Conservation (phyloP, 148 eudicot genomes). For the Hydrangea macrophylla region DNA sequence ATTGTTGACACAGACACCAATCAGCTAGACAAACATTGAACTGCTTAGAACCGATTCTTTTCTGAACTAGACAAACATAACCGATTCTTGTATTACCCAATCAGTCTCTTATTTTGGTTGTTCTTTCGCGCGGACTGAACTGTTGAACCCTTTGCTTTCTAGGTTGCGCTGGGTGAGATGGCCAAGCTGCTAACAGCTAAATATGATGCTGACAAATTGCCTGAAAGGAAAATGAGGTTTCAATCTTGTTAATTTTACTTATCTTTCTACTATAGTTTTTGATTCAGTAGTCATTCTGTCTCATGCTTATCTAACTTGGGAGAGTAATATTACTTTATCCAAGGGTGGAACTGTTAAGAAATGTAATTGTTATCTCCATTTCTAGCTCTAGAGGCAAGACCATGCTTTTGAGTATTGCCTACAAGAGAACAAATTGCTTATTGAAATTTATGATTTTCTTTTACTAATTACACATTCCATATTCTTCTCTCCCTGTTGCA, state of each 20-base stretch:
- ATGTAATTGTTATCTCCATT: background rate
- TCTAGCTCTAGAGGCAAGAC: background rate
- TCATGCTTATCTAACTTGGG: background rate
- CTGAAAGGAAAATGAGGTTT: constrained; percentile 87
- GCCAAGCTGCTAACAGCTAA: constrained; percentile 68
- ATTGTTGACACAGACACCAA: background rate
- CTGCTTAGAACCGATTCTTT: too few relatives aligned
- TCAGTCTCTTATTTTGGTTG: too few relatives aligned
- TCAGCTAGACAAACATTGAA: background rate
- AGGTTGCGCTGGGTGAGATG: constrained; percentile 99
- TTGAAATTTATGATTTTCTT: background rate
- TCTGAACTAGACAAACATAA: too few relatives aligned
- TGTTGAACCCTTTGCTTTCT: constrained; percentile 10
- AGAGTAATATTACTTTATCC: background rate
- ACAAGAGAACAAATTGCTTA: background rate
- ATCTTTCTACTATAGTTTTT: background rate
- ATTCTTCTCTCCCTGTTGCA: too few relatives aligned
- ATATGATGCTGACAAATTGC: constrained; percentile 81
- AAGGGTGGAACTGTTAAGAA: background rate
- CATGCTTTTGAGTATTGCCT: background rate
- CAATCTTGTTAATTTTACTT: constrained; percentile 2
- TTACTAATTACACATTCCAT: background rate
- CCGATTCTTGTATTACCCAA: too few relatives aligned
- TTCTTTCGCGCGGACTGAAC: too few relatives aligned
- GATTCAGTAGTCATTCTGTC: background rate